phyloP scores from a whole-genome alignment of 176 grass and related monocot genomes.

The Musa beccarii region DNA sequence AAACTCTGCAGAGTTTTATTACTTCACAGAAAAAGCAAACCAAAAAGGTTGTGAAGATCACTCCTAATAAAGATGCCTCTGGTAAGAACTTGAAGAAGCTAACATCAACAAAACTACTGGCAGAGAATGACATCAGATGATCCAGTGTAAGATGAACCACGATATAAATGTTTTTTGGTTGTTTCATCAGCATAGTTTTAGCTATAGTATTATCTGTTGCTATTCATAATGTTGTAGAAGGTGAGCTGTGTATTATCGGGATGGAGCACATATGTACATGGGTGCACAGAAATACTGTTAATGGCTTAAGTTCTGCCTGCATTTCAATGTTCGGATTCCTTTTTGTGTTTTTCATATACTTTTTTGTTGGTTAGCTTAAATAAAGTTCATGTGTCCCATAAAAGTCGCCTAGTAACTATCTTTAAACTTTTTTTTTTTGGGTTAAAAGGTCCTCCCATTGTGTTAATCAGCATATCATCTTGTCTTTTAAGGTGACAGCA shows the following conservation, averaged over 20 bases:
- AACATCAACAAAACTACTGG: slow-evolving; percentile 37
- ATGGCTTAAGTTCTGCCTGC: too few relatives aligned
- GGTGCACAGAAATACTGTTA: too few relatives aligned
- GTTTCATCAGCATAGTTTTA: background rate
- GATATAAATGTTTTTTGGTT: background rate
- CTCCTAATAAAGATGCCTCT: slow-evolving; percentile 20
- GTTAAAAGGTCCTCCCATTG: too few relatives aligned
- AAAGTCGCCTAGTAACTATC: background rate
- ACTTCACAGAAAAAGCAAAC: slow-evolving; percentile 37
- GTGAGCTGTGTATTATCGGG: background rate
- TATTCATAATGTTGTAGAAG: background rate
- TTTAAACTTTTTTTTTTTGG: background rate
- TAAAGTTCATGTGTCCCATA: background rate
- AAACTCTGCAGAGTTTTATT: slow-evolving; percentile 31
- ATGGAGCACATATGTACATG: too few relatives aligned
- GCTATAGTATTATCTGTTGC: background rate
- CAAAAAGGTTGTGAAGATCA: slow-evolving; percentile 40
- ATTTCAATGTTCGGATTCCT: too few relatives aligned
- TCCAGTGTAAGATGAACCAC: slow-evolving; percentile 10
- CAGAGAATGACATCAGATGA: slow-evolving; percentile 61
- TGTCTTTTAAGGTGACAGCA: too few relatives aligned
- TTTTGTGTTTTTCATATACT: too few relatives aligned
- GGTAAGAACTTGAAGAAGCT: slow-evolving; percentile 51
- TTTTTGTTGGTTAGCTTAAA: too few relatives aligned
- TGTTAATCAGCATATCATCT: too few relatives aligned